A percentile compares a stretch with the other conserved stretches of the same genome.
These are phyloP conservation scores for Marvania coccoides DNA, from an alignment of 139 green algal genomes.

Conservation along the genomic window DNA sequence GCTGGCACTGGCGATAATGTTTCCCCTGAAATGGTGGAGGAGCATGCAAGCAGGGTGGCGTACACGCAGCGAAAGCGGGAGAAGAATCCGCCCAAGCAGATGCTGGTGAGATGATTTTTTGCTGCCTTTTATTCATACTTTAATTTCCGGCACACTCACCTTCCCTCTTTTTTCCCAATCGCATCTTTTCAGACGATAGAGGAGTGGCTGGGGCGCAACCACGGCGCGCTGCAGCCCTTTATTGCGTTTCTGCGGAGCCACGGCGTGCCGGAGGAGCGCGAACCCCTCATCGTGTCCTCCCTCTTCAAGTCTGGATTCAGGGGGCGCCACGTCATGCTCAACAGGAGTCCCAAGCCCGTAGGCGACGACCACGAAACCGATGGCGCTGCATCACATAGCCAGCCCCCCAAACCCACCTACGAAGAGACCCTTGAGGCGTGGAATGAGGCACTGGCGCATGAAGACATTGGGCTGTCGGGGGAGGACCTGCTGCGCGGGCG, in stretches of 20 bases:
- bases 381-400: background rate
- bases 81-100: background rate
- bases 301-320: constrained; percentile 5
- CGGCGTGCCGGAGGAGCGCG: background rate
- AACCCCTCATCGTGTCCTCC: background rate
- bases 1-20: background rate
- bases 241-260: background rate
- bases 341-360: background rate
- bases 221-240: background rate
- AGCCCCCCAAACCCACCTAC: background rate
- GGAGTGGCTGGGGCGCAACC: background rate
- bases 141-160: background rate
- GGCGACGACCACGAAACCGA: no score
- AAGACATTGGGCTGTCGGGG: background rate
- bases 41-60: background rate
- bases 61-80: background rate
- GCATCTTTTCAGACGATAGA: constrained; percentile 1
- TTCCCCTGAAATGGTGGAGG: background rate
- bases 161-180: background rate
- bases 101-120: constrained; percentile 7
- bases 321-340: background rate
- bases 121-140: background rate
- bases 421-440: background rate
- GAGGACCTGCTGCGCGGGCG: background rate
- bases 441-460: background rate